Base-by-base conservation (phyloP, 768 basidiomycete genomes). In the Psilocybe cyanescens region DNA sequence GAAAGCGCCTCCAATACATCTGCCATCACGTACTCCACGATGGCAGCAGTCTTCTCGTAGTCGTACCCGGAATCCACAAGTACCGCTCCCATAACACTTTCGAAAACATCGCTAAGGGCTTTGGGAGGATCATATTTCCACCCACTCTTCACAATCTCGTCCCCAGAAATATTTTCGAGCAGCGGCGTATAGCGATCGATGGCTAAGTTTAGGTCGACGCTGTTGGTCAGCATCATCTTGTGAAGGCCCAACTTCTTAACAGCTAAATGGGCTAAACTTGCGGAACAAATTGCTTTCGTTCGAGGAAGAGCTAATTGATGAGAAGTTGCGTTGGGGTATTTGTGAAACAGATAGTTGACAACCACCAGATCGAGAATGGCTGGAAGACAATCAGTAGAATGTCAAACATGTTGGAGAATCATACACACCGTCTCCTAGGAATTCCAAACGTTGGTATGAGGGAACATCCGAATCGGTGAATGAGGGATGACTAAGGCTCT, bases 61-160 rank as follows among this genome's bases (percentile, higher is more conserved):
- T 92, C 75, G 68, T 89, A 92, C 4, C 82, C 86, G 4, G 86
- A 84, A 74, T 97, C 95, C 46, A 96, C 83, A 30, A 97, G 82
- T 17, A 97, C 78, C 2, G 92, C 94, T 1, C 93, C 95, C 35
- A 95, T 77, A 4, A 96, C 75, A 56, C 93, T 91, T 74, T 97
- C 95, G 56, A 96, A 81, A 3, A 94, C 84, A 69, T 97, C 95
- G 58, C 91, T 89, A 33, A 94, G 75, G 5, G 85, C 88, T 74
- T 97, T 97, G 0, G 95, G 94, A 8, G 94, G 92, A 67, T 94
- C 89, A 63, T 88, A 89, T 66, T 85, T 85, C 94, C 93, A 95
- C 5, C 89, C 86, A 37, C 83, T 80, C 11, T 82, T 71, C 48
- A 94, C 83, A 17, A 92, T 85, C 50, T 91, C 86, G 51, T 82